Evolutionary conservation across 2,329 filamentous ascomycete species (phyloP).

Genomic region (Trichoderma koningii): DNA sequence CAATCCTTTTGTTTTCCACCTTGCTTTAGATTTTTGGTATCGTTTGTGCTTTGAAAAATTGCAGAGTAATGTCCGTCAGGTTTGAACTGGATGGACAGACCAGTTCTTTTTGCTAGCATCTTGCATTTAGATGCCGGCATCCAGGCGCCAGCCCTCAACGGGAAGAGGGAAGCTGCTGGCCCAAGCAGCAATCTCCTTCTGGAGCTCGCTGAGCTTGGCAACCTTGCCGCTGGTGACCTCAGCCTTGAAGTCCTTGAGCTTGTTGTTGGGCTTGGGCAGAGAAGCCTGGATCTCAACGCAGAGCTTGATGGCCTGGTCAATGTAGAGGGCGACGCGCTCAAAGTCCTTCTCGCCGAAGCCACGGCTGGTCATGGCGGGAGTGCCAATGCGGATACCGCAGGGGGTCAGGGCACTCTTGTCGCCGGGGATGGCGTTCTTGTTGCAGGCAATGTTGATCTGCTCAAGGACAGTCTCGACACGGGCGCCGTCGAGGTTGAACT

Average conservation of each 20-base stretch:
- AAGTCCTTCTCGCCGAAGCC: slow-evolving; percentile 94
- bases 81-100: not conserved
- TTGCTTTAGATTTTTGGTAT: slow-evolving; percentile 26
- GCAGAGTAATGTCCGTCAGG: not conserved
- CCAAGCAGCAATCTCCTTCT: slow-evolving; percentile 88
- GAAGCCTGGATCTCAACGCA: slow-evolving; percentile 82
- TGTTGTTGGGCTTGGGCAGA: slow-evolving; percentile 96
- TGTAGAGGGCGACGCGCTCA: slow-evolving; percentile 84
- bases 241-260: slow-evolving; percentile 99
- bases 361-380: slow-evolving; percentile 94
- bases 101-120: not conserved
- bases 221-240: slow-evolving; percentile 80
- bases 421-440: slow-evolving; percentile 98
- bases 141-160: slow-evolving; percentile 69
- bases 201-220: slow-evolving; percentile 78
- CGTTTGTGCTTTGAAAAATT: not conserved
- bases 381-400: slow-evolving; percentile 92
- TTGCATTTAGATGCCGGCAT: slow-evolving; percentile 56
- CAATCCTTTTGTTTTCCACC: slow-evolving; percentile 21
- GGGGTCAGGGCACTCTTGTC: slow-evolving; percentile 97
- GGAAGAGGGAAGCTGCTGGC: slow-evolving; percentile 90
- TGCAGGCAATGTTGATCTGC: slow-evolving; percentile 98
- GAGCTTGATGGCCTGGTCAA: slow-evolving; percentile 84
- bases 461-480: slow-evolving; percentile 95
- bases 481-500: slow-evolving; percentile 84